Percentiles rank a stretch among this genome's conserved stretches.
These are phyloP conservation scores for Talaromyces amestolkiae DNA, from an alignment of 2,329 filamentous ascomycete genomes.

Conservation along the genomic window DNA sequence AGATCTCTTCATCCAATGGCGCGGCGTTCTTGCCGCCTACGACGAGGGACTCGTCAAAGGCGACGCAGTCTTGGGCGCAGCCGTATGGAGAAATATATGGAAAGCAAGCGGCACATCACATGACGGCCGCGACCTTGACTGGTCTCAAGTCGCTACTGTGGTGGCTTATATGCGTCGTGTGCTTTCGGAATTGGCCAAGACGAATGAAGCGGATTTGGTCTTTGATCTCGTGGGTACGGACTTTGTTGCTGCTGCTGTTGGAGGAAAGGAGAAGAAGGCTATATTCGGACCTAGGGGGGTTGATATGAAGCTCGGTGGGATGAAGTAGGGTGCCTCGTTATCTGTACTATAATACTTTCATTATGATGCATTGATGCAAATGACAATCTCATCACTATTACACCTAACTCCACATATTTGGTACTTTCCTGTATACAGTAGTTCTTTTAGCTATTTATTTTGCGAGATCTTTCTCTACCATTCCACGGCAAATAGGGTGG, in stretches of 20 bases:
- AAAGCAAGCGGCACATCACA: constrained; percentile 60
- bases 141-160: constrained; percentile 59
- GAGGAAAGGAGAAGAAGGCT: constrained; percentile 25
- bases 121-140: constrained; percentile 54
- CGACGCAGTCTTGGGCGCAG: constrained; percentile 54
- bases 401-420: background rate
- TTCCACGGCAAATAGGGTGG: constrained; percentile 83
- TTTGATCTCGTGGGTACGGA: constrained; percentile 48
- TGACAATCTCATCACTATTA: constrained; percentile 2
- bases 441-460: constrained; percentile 20
- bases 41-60: constrained; percentile 48
- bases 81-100: constrained; percentile 92
- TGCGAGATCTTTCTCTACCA: constrained; percentile 78
- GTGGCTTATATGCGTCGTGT: constrained; percentile 63
- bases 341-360: background rate
- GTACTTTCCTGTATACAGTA: background rate
- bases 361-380: background rate
- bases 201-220: constrained; percentile 54
- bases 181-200: constrained; percentile 52
- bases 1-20: constrained; percentile 91
- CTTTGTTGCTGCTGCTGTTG: constrained; percentile 21
- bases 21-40: constrained; percentile 72
- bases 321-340: constrained; percentile 1
- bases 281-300: constrained; percentile 36
- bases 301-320: constrained; percentile 31